Base-by-base conservation (phyloP, 1,284 basidiomycete species). In the Sanghuangporus weigelae region DNA sequence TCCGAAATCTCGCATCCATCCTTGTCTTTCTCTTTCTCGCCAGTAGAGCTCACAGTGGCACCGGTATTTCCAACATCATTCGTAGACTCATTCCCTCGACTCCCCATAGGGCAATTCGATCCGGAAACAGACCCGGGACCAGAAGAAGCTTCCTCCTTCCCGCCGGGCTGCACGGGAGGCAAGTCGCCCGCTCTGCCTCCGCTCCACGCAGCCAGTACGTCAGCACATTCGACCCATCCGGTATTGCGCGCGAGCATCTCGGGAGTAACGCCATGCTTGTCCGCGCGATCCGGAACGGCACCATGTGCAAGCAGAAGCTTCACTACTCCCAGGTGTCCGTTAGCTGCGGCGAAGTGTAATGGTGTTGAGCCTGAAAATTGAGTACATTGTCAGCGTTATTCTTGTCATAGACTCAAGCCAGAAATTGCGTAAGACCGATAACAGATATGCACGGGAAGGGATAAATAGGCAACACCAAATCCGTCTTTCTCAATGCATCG, bases 281-380 rank as follows among this genome's bases (percentile, higher is more conserved):
- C 82, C 6, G 72, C 68, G 63, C 76, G 75, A 56, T 75, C 70
- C 2, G 78, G 75, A n/a, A 76, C 71, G 1, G 82, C 82, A 16
- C 81, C 81, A 61, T 73, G 76, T 0, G 77, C 75, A 19, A 84
- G 76, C 16, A 84, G 73, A 40, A 83, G 75, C 42, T 75, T 72
- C 21, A 80, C 76, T 66, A 83, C 74, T 2, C 70, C 66, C 2
- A 74, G 71, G 68, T 84, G 81, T 8, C 81, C 81, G 64, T 82
- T 81, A 6, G 82, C 81, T 26, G 82, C 81, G 10, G 82, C 82
- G 66, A 83, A 84, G 68, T 84, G 82, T 0, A 84, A 72, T 0
- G 82, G 79, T 0, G 81, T 83, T 1, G 80, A 82, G 1, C 81
- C 81, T 62, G 35, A 39, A 39, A 14, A 50, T 19, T 12, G 57